phyloP scores from a whole-genome alignment of 805 yeast species.

The Kodamaea restingae region DNA sequence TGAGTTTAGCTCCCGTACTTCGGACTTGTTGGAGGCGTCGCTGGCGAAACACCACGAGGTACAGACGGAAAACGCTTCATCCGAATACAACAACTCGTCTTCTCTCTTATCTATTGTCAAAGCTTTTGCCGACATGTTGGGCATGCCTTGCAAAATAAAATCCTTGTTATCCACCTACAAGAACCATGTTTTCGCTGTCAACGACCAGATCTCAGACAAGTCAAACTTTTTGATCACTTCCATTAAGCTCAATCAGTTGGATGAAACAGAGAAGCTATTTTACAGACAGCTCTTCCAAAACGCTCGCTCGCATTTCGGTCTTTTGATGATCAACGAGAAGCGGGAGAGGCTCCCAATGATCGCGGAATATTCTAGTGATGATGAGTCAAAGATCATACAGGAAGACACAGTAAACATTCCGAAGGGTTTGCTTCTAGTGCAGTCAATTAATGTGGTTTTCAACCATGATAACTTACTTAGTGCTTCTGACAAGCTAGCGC shows the following conservation, averaged over 20 bases:
- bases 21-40: conserved; percentile 67
- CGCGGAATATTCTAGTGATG: conserved; percentile 6
- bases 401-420: conserved; percentile 8
- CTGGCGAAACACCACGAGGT: conserved; percentile 21
- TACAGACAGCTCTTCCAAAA: conserved; percentile 25
- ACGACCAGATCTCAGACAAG: conserved; percentile 26
- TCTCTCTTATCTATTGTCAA: conserved; percentile 33
- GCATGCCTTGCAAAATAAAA: conserved; percentile 23
- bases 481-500: conserved; percentile 30
- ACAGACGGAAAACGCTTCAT: conserved; percentile 16
- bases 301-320: conserved; percentile 29
- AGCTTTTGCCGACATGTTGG: conserved; percentile 31
- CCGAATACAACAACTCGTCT: conserved; percentile 26
- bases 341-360: conserved; percentile 2
- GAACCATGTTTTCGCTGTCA: conserved; percentile 28
- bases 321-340: conserved; percentile 23
- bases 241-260: conserved; percentile 17
- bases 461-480: conserved; percentile 31
- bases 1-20: conserved; percentile 62
- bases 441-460: conserved; percentile 24
- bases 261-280: conserved; percentile 19
- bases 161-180: conserved; percentile 30
- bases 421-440: conserved; percentile 13
- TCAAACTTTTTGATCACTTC: conserved; percentile 27
- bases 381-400: conserved; percentile 7